Evolutionary conservation across 2,329 filamentous ascomycete species (phyloP).

Genomic region (Pseudogymnoascus verrucosus): DNA sequence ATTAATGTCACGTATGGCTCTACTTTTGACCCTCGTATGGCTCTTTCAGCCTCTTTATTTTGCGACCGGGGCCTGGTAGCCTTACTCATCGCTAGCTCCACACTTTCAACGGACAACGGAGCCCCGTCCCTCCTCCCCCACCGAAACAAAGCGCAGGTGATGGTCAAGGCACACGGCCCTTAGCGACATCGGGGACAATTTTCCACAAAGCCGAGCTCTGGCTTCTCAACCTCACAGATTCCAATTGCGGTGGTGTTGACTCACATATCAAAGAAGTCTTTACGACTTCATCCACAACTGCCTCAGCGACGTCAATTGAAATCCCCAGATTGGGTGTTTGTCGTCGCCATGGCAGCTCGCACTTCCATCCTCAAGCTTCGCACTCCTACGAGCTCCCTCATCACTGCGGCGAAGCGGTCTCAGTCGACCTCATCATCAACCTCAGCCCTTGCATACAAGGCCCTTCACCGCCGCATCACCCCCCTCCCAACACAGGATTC

Average conservation of each 20-base stretch:
- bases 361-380: conserved; percentile 24
- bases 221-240: conserved; percentile 1
- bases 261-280: conserved; percentile 2
- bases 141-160: conserved; percentile 2
- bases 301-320: conserved; percentile 9
- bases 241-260: conserved; percentile 7
- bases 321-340: not conserved
- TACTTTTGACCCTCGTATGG: not conserved
- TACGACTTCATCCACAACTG: conserved; percentile 3
- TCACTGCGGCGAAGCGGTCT: conserved; percentile 23
- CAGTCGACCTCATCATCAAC: conserved; percentile 63
- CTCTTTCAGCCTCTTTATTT: conserved; percentile 5
- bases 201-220: conserved; percentile 5
- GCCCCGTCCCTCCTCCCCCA: not conserved
- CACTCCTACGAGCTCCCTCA: conserved; percentile 16
- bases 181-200: conserved; percentile 7
- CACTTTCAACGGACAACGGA: not conserved
- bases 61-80: not conserved
- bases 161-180: conserved; percentile 5
- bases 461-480: conserved; percentile 80
- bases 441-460: conserved; percentile 94
- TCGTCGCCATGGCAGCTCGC: conserved; percentile 25
- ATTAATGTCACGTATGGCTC: not conserved
- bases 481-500: conserved; percentile 73
- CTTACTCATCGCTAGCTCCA: conserved; percentile 8